phyloP scores from a whole-genome alignment of 495 filamentous ascomycete species.

The Acidiella bohemica region DNA sequence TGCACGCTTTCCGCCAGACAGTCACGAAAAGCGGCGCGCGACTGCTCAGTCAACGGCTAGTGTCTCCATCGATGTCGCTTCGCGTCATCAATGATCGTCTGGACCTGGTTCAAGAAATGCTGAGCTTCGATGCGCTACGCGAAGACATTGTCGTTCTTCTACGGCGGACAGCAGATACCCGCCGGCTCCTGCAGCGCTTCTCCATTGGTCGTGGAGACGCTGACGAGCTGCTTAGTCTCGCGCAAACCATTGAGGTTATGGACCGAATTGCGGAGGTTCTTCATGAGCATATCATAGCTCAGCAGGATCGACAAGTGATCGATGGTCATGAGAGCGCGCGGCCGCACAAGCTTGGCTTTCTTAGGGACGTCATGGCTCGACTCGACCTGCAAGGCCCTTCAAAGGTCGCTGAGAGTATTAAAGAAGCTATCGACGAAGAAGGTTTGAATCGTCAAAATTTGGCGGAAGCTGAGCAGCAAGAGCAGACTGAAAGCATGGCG shows the following conservation, averaged over 20 bases:
- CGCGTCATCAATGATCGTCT: conserved; percentile 65
- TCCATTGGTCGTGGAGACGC: conserved; percentile 80
- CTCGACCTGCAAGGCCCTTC: conserved; percentile 56
- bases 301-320: not conserved
- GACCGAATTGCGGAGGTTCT: conserved; percentile 48
- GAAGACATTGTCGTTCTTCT: conserved; percentile 55
- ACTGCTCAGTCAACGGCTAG: conserved; percentile 68
- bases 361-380: conserved; percentile 43
- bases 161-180: conserved; percentile 66
- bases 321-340: conserved; percentile 10
- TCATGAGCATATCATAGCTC: conserved; percentile 16
- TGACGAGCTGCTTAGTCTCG: conserved; percentile 78
- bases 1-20: conserved; percentile 78
- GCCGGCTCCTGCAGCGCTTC: conserved; percentile 85
- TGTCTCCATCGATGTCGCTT: conserved; percentile 72
- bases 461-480: conserved; percentile 43
- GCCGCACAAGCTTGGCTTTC: conserved; percentile 11
- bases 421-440: conserved; percentile 81
- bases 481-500: conserved; percentile 21
- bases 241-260: conserved; percentile 67
- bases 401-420: conserved; percentile 55
- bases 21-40: conserved; percentile 82
- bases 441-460: conserved; percentile 66
- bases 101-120: conserved; percentile 65
- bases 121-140: conserved; percentile 47